phyloP scores from a whole-genome alignment of 2,329 filamentous ascomycete species.

The Seiridium unicorne region DNA sequence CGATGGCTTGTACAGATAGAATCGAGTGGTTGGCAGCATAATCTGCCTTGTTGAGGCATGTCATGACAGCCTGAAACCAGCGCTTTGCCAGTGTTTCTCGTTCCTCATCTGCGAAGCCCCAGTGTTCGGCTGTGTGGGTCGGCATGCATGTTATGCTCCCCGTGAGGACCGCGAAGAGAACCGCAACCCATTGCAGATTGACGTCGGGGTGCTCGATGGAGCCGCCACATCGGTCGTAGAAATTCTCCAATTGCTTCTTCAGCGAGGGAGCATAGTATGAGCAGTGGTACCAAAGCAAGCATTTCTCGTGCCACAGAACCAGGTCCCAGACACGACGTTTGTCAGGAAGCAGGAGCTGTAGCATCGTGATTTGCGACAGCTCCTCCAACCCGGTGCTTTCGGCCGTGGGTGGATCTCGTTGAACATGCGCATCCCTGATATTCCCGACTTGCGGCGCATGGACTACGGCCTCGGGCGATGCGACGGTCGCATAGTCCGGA shows the following conservation, averaged over 20 bases:
- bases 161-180: slow-evolving; percentile 42
- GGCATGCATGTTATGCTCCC: slow-evolving; percentile 40
- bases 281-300: slow-evolving; percentile 23
- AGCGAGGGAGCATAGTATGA: slow-evolving; percentile 30
- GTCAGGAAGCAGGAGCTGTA: slow-evolving; percentile 21
- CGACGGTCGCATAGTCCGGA: slow-evolving; percentile 16
- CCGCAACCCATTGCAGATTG: slow-evolving; percentile 42
- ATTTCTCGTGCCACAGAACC: slow-evolving; percentile 18
- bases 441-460: slow-evolving; percentile 6
- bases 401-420: neutral
- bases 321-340: slow-evolving; percentile 17
- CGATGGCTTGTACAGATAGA: slow-evolving; percentile 43
- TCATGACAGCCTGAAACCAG: slow-evolving; percentile 44
- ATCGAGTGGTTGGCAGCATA: slow-evolving; percentile 42
- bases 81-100: slow-evolving; percentile 36
- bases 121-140: slow-evolving; percentile 27
- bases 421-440: slow-evolving; percentile 7
- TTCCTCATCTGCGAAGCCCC: slow-evolving; percentile 37
- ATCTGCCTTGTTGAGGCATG: slow-evolving; percentile 43
- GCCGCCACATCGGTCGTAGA: slow-evolving; percentile 32
- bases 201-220: slow-evolving; percentile 28
- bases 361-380: slow-evolving; percentile 8
- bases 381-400: slow-evolving; percentile 11
- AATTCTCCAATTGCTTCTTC: slow-evolving; percentile 32
- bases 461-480: slow-evolving; percentile 15